These are phyloP conservation scores for Plectosphaerella sp. DNA, from an alignment of 2,329 filamentous ascomycete species.

Conservation along the genomic window DNA sequence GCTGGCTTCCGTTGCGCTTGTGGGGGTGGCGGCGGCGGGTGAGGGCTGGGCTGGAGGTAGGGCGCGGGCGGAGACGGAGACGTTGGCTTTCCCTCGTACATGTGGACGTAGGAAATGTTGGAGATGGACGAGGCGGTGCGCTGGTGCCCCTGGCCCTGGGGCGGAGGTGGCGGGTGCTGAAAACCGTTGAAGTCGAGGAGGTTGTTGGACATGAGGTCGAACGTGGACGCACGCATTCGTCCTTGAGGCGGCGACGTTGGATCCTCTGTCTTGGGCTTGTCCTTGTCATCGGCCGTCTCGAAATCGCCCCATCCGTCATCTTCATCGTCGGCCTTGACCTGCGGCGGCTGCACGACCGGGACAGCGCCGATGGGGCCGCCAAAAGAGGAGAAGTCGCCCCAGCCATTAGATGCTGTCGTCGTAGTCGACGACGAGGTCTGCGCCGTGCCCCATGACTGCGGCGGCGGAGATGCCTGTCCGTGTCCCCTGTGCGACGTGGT, in stretches of 20 bases:
- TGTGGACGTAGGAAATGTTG: no score
- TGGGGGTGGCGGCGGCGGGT: background rate
- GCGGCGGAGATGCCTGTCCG: conserved; percentile 10
- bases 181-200: conserved; percentile 32
- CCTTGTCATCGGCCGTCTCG: conserved; percentile 42
- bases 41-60: no score
- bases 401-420: conserved; percentile 8
- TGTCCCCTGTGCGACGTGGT: conserved; percentile 2
- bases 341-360: background rate
- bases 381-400: conserved; percentile 14
- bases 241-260: background rate
- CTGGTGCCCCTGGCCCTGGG: background rate
- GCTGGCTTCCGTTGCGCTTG: conserved; percentile 12
- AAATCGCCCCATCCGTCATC: conserved; percentile 68
- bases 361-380: conserved; percentile 6
- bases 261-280: conserved; percentile 8
- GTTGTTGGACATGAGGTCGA: conserved; percentile 51
- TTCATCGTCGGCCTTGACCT: conserved; percentile 43
- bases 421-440: conserved; percentile 1
- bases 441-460: conserved; percentile 3
- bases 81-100: no score
- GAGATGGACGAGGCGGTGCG: conserved; percentile 6
- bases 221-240: conserved; percentile 40
- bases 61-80: no score
- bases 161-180: no score